Evolutionary conservation across 2,329 filamentous ascomycete species (phyloP), one percentile per base, ranked within the genome.

Genomic region (Aspergillus nomiae): DNA sequence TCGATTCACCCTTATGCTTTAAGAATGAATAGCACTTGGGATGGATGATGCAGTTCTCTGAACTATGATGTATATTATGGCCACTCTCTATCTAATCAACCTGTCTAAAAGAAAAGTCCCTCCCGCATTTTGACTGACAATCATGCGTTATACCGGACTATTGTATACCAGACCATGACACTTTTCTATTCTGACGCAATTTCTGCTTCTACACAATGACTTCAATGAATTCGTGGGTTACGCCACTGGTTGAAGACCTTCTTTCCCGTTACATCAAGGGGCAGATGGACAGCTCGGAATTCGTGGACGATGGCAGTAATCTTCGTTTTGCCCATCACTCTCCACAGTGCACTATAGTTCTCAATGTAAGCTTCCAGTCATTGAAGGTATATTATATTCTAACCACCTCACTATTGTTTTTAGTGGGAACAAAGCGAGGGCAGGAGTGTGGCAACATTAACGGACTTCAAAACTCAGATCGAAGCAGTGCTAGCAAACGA

Each of bases 381-480:
- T 50, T 26, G 26, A 28, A 51, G 53, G 19, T 36, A 28, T 50
- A 65, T 34, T 45, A 50, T 10, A 24, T 56, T 43, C 55, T 61
- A 30, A 59, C 58, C 12, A 43, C 30, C 43, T 59, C 16, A 41
- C 1, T 9, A 16, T 59, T 46, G 41, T 54, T 56, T 36, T 34
- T 62, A 79, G 73, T 77, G 70, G 72, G 67, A 43, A 16, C 64
- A 70, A 59, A 59, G 59, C 41, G 60, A 67, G 6, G 62, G n/a
- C 45, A 65, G 48, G 21, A 60, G 62, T 21, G 65, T 64, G 41
- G 70, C 70, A 10, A 70, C 68, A 28, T 61, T 81, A 51, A 79
- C 75, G 32, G 78, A 81, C 61, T 69, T 72, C 12, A 62, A 66
- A 7, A 73, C 75, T 16, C 73, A 74, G 34, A 74, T 81, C 11